Evolutionary conservation across 345 rosid genomes (phyloP), one percentile per base, ranked within the genome.

Genomic region (Salix caprea): DNA sequence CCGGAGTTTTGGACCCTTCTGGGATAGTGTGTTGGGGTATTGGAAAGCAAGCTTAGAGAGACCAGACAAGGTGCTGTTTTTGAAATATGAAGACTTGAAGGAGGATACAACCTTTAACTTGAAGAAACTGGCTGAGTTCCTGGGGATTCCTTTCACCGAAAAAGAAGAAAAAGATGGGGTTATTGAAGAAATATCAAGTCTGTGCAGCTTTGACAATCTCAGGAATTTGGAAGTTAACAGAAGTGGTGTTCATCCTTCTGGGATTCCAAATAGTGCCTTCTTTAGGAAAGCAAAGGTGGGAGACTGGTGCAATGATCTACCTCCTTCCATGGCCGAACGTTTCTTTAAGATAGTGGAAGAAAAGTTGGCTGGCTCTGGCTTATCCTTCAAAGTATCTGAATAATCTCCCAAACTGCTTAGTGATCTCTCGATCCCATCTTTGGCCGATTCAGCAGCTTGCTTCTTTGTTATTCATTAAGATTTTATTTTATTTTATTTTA

Each of bases 321-420:
- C 62, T n/a, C 76, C 81, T 40, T 54, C 76, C n/a, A 78, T 78
- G 81, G 76, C 60, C 1, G 67, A 67, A 15, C 13, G 42, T 21
- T 21, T 65, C 1, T 1, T 77, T 30, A 42, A 73, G 13, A 18
- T 87, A 37, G 82, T 81, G 86, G 84, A 89, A 30, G 87, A 84
- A 32, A 87, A 81, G 79, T 69, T 87, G 2, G 81, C 78, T 69
- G 91, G 83, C 14, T 84, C 86, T 71, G 91, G 88, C 74, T 84
- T 90, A 60, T 36, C 77, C 56, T 90, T 88, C 82, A 86, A 79
- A 84, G 11, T 74, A 8, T 18, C 18, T 56, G 21, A 7, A 0
- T 21, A 40, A 39, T 36, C 37, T 5, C 1, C 0, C 19, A 0
- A 7, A 2, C 6, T 36, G 5, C 37, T 36, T 5, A 2, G 10